These are phyloP conservation scores for Hypoxylon perforatum DNA, from an alignment of 495 filamentous ascomycete genomes.

Conservation along the genomic window DNA sequence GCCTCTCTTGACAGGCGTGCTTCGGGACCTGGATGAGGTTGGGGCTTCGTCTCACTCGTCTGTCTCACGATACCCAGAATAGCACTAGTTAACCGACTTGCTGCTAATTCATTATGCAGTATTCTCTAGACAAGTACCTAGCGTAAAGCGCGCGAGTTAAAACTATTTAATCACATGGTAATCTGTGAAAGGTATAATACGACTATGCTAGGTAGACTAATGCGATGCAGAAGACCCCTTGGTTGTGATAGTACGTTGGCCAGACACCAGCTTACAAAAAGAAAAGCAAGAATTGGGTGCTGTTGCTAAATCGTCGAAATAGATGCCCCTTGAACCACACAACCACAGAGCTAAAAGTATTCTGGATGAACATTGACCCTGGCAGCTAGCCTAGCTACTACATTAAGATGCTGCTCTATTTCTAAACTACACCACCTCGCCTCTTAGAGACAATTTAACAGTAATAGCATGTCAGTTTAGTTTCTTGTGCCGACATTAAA, in stretches of 20 bases:
- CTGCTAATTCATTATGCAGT: background rate
- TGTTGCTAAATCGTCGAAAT: no score
- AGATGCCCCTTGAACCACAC: no score
- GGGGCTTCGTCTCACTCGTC: background rate
- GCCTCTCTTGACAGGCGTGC: background rate
- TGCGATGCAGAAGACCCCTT: background rate
- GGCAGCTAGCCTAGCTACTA: no score
- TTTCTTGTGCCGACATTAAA: background rate
- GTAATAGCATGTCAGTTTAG: no score
- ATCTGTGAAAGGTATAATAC: background rate
- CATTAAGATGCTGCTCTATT: no score
- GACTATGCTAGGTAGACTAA: background rate
- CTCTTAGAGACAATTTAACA: no score
- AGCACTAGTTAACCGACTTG: background rate
- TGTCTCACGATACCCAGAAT: conserved; percentile 17
- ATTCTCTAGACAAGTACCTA: background rate
- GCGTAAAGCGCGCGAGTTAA: background rate
- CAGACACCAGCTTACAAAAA: background rate
- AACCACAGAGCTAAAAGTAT: no score
- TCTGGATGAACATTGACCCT: no score
- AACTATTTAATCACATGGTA: background rate
- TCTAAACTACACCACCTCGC: no score
- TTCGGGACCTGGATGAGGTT: background rate
- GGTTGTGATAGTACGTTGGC: background rate
- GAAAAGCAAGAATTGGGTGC: background rate